Base-by-base conservation (phyloP, 1,284 basidiomycete genomes). In the Peniophora sp. region DNA sequence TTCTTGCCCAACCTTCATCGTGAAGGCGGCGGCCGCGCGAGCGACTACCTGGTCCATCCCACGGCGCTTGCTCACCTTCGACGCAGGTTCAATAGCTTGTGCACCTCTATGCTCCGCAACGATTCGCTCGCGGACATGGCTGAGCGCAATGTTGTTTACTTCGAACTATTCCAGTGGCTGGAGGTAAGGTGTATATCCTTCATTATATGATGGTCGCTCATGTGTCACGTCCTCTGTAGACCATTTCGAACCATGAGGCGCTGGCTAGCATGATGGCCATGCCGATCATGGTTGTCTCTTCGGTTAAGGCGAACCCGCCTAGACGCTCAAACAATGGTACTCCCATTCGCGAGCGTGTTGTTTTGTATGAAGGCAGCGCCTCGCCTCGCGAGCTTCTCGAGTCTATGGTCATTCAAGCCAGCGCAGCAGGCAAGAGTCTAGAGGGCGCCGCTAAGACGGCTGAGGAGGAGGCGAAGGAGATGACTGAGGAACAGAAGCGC, bases 71-170 rank as follows among this genome's bases (percentile, higher is more conserved):
- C 92, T 3, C 92, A 94, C 66, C 80, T 97, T 46, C 81, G 93
- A 43, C 74, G 93, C 57, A 79, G 92, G 34, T 95, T 95, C 69
- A 92, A 90, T 60, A 85, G 84, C 60, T 80, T 96, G 51, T 84
- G 86, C 59, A 91, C 86, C 57, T 79, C 85, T 39, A 78, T 96
- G 35, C 74, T 97, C 25, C 77, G 89, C 54, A 95, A 94, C 59
- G 93, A 95, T 65, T 95, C 92, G 10, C 71, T 97, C 36, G 78
- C 89, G 41, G 93, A 96, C 63, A 95, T 96, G 92, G 89, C 86
- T 14, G 90, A 92, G 56, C 83, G 93, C 14, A 82, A 81, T 2
- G 72, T 83, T 5, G 70, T 97, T n/a, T 97, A 95, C 65, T 86
- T 87, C 62, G 90, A 93, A 59, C 67, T 96, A 16, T 78, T 96